These are phyloP conservation scores for Hypoxylon crocopeplum DNA, from an alignment of 495 filamentous ascomycete genomes.

Conservation along the genomic window DNA sequence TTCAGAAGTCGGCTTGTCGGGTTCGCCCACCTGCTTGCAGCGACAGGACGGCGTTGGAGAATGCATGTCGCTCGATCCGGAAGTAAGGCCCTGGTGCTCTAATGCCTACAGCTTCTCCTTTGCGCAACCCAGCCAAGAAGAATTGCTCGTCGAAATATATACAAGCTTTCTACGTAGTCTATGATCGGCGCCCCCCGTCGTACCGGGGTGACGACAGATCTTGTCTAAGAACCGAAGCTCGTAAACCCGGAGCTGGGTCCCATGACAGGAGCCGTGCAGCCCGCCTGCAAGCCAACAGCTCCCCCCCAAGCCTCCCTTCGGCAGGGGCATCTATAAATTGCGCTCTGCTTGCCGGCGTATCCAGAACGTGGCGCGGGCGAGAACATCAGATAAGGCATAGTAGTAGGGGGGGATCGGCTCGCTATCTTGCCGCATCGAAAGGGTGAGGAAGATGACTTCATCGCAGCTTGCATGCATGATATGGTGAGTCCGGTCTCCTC, in stretches of 20 bases:
- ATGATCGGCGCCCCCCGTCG: conserved; percentile 30
- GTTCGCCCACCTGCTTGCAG: conserved; percentile 35
- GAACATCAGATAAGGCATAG: conserved; percentile 32
- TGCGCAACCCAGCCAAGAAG: conserved; percentile 18
- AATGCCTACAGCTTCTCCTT: conserved; percentile 24
- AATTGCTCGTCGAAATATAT: conserved; percentile 14
- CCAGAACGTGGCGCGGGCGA: conserved; percentile 24
- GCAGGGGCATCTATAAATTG: conserved; percentile 25
- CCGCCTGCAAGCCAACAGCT: conserved; percentile 21
- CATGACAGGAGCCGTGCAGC: conserved; percentile 29
- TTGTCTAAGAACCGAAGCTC: conserved; percentile 35
- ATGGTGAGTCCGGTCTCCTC: conserved; percentile 24
- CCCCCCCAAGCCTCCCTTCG: neutral
- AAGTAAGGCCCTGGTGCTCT: conserved; percentile 29
- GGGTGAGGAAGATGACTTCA: conserved; percentile 32
- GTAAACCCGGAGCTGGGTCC: conserved; percentile 26
- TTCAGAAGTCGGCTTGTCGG: conserved; percentile 33
- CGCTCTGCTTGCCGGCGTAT: conserved; percentile 24
- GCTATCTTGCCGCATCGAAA: conserved; percentile 27
- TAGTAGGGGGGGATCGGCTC: conserved; percentile 18
- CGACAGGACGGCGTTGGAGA: conserved; percentile 31
- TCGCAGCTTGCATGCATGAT: conserved; percentile 29
- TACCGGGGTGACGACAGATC: conserved; percentile 36
- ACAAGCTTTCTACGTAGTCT: conserved; percentile 28
- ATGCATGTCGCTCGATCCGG: conserved; percentile 39